Evolutionary conservation across 1,284 basidiomycete species (phyloP), one percentile per base, ranked within the genome.

Genomic region (Rhodotorula sp.): DNA sequence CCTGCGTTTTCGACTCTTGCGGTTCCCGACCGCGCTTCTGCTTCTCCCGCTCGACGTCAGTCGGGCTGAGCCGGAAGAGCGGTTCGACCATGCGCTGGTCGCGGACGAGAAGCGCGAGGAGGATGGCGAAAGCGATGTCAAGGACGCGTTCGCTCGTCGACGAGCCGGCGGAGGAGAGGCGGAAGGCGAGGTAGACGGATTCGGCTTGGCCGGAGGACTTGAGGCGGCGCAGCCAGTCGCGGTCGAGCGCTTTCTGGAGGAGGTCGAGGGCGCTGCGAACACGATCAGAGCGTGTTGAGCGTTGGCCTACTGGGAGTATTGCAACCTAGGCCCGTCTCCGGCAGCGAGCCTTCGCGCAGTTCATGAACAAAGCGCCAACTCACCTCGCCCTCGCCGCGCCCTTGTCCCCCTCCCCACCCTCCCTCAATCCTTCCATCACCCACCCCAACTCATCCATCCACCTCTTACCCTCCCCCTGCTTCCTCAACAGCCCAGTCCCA

Each of bases 61-160:
- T 31, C 1, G 65, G 50, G 15, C 60, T 46, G 20, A 74, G 48
- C 6, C 70, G 65, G 40, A 67, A 62, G 10, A 74, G 65, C 9
- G 70, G 67, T 30, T 74, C 72, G n/a, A 55, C 59, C n/a, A 72
- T 56, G 2, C 72, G 68, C 26, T 74, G 72, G 24, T 74, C 72
- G 0, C 64, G 40, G 2, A 62, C 47, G 37, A 74, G 52, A 24
- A 65, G 44, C 2, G 68, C 68, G n/a, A 74, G 30, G 30, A 72
- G 59, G 13, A 61, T n/a, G 1, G 64, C 63, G 44, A 72, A 60
- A 5, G 70, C 63, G 24, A 51, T 44, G 24, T 74, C 72, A 54
- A 74, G 65, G 24, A 68, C 48, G 30, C 52, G 61, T 24, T 54
- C 52, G 16, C 24, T 26, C 4, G n/a, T 11, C n/a, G 10, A 24